A percentile compares a stretch with the other conserved stretches of the same genome.
Evolutionary conservation across 31 red algal species (phyloP).

Genomic region (Asparagopsis taxiformis): DNA sequence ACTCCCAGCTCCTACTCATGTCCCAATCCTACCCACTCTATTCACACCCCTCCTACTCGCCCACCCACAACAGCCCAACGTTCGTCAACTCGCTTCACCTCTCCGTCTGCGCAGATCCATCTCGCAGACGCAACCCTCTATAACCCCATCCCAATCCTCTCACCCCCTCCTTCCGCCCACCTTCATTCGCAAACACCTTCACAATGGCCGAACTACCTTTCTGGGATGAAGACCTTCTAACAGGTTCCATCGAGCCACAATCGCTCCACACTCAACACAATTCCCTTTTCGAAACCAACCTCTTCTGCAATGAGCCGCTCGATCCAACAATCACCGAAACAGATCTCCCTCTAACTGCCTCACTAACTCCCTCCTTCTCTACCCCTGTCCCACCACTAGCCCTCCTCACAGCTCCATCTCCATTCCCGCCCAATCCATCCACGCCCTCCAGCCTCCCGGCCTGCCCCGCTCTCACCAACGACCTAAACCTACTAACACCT

Average conservation of each 20-base stretch:
- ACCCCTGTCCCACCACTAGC: background rate
- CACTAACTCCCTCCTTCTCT: background rate
- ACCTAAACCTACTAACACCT: background rate
- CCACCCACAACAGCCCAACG: background rate
- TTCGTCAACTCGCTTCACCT: background rate
- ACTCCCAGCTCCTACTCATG: background rate
- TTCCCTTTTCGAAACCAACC: constrained; percentile 63
- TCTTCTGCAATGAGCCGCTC: constrained; percentile 49
- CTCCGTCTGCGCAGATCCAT: background rate
- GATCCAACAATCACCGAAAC: background rate
- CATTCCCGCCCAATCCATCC: background rate
- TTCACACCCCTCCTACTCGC: background rate
- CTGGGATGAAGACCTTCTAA: constrained; percentile 57
- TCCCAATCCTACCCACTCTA: background rate
- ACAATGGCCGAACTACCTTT: constrained; percentile 28
- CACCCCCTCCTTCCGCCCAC: background rate
- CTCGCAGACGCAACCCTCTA: background rate
- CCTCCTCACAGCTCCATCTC: background rate
- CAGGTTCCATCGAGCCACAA: constrained; percentile 23
- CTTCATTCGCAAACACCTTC: background rate
- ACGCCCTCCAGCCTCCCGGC: background rate
- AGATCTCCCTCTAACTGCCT: background rate
- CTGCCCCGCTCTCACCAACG: background rate
- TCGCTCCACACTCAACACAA: constrained; percentile 11
- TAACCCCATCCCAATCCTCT: background rate